phyloP scores from a whole-genome alignment of 78 protist species.

The Dictyostelium citrinum region DNA sequence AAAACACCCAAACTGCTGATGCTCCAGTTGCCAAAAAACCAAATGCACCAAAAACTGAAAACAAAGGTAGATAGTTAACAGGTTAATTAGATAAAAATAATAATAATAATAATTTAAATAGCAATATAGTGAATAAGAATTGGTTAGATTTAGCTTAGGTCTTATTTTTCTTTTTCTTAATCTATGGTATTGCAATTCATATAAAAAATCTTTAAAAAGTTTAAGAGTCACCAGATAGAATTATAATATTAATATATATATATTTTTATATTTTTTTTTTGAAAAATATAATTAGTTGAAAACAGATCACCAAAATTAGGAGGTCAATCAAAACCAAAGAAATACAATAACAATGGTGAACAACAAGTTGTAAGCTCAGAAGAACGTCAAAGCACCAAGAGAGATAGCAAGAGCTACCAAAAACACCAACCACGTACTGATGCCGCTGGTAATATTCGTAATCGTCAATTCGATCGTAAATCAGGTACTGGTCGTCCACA shows the following conservation, averaged over 20 bases:
- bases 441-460: constrained; percentile 45
- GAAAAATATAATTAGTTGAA: background rate
- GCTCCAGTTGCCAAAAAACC: background rate
- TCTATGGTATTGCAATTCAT: too few relatives aligned
- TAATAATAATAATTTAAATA: background rate
- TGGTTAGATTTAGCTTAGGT: background rate
- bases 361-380: background rate
- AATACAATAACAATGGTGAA: background rate
- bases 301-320: constrained; percentile 18
- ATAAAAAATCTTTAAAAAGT: background rate
- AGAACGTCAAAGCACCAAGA: constrained; percentile 5
- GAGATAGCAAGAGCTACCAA: constrained; percentile 54
- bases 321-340: background rate
- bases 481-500: constrained; percentile 73
- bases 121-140: background rate
- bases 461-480: constrained; percentile 51
- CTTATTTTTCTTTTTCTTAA: background rate
- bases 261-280: background rate
- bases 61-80: background rate
- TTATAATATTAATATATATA: too few relatives aligned
- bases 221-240: too few relatives aligned
- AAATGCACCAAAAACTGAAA: constrained; percentile 13
- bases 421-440: constrained; percentile 40
- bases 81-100: background rate
- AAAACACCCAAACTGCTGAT: background rate